These are phyloP conservation scores for Entonaema liquescens DNA, from an alignment of 495 filamentous ascomycete genomes.

Conservation along the genomic window DNA sequence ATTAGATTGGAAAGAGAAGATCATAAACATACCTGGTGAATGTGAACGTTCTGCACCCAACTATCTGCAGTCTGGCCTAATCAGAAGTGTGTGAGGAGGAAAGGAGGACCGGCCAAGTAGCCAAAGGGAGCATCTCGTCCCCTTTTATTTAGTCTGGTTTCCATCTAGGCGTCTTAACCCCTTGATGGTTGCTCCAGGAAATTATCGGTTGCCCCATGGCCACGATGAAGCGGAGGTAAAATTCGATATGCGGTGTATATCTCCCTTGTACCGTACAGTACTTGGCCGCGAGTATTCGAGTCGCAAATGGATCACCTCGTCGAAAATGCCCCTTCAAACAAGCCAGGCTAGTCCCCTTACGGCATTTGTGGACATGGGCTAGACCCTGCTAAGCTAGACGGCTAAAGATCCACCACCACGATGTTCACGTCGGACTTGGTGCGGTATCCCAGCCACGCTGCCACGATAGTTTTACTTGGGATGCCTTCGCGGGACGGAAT, in stretches of 20 bases:
- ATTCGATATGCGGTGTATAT: constrained; percentile 41
- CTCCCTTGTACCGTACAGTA: constrained; percentile 20
- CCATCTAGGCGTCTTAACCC: constrained; percentile 4
- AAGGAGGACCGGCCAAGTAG: constrained; percentile 14
- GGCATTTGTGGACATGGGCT: constrained; percentile 33
- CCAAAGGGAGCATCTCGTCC: constrained; percentile 9
- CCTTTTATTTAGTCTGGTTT: constrained; percentile 37
- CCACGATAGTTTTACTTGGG: constrained; percentile 22
- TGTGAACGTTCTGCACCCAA: background rate
- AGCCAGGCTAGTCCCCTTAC: constrained; percentile 27
- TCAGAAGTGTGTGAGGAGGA: constrained; percentile 13
- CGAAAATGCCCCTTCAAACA: constrained; percentile 25
- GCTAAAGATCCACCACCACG: constrained; percentile 20
- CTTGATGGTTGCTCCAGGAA: constrained; percentile 32
- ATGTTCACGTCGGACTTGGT: constrained; percentile 2
- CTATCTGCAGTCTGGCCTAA: constrained; percentile 7
- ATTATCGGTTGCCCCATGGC: constrained; percentile 35
- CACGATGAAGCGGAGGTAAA: constrained; percentile 35
- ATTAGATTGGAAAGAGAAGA: constrained; percentile 24
- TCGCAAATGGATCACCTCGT: constrained; percentile 15
- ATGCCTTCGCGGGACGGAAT: background rate
- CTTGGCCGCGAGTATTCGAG: constrained; percentile 24
- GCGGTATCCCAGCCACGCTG: constrained; percentile 30
- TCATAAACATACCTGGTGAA: constrained; percentile 20
- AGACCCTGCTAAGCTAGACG: constrained; percentile 21